phyloP scores from a whole-genome alignment of 169 alveolate genomes.

The Theileria sp. region DNA sequence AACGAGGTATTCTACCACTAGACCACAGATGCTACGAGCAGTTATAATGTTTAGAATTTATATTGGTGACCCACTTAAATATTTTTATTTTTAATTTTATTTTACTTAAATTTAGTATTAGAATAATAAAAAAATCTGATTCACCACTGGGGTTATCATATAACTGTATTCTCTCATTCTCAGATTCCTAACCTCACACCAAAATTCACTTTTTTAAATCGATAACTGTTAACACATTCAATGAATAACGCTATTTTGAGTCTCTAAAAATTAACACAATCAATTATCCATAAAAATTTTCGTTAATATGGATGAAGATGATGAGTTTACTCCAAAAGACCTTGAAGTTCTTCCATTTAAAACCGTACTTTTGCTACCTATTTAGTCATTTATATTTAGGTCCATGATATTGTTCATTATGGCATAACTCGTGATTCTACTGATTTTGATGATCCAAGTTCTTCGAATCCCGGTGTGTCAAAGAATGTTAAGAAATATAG shows the following conservation, averaged over 20 bases:
- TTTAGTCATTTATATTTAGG: slow-evolving; percentile 21
- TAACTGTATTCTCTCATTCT: not conserved
- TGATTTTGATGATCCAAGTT: not conserved
- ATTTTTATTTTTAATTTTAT: not conserved
- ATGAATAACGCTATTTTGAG: not conserved
- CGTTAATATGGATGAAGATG: slow-evolving; percentile 25
- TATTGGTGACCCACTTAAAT: not conserved
- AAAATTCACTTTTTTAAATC: no score
- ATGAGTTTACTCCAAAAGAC: slow-evolving; percentile 38
- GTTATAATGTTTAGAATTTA: not conserved
- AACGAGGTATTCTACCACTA: slow-evolving; percentile 97
- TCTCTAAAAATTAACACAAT: not conserved
- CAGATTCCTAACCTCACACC: not conserved
- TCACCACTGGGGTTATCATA: not conserved
- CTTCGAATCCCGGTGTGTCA: not conserved
- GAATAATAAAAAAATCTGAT: not conserved
- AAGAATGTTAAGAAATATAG: slow-evolving; percentile 37
- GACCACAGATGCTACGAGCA: slow-evolving; percentile 88
- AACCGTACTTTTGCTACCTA: slow-evolving; percentile 22
- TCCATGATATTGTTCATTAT: slow-evolving; percentile 44
- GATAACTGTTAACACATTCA: not conserved
- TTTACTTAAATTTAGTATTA: not conserved
- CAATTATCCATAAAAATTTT: not conserved
- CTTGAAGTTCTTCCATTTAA: slow-evolving; percentile 55
- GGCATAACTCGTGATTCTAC: slow-evolving; percentile 33